Conservation (phyloP, 768 basidiomycete species). For the Suillus americanus region DNA sequence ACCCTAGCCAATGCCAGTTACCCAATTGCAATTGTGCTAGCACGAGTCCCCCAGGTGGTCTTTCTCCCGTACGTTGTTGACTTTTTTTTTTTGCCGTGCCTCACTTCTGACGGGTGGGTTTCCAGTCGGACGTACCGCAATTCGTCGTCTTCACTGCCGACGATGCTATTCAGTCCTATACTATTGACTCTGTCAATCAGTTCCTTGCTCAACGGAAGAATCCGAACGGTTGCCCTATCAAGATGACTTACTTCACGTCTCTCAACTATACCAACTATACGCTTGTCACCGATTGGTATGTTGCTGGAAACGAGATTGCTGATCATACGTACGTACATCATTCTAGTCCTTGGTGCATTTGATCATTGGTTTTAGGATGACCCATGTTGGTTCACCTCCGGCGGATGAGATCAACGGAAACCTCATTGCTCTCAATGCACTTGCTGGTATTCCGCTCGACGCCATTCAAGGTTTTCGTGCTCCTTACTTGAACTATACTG, state of each 20-base stretch:
- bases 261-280: constrained; percentile 76
- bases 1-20: constrained; percentile 60
- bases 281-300: constrained; percentile 77
- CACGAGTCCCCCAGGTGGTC: constrained; percentile 69
- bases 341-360: no score
- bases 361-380: constrained; percentile 43
- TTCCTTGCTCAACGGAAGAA: constrained; percentile 74
- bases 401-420: constrained; percentile 74
- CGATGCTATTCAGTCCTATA: constrained; percentile 77
- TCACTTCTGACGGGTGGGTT: neutral
- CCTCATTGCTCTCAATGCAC: constrained; percentile 73
- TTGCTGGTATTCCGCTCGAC: constrained; percentile 71
- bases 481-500: constrained; percentile 68
- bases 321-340: constrained; percentile 61
- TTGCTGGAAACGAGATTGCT: constrained; percentile 81
- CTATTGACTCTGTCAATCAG: constrained; percentile 69
- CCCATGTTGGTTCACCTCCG: constrained; percentile 66
- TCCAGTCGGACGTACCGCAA: constrained; percentile 57
- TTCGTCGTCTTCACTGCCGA: constrained; percentile 78
- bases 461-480: constrained; percentile 74
- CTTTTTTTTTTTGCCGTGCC: neutral
- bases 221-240: constrained; percentile 72
- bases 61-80: constrained; percentile 49
- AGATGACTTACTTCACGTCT: constrained; percentile 77
- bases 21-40: constrained; percentile 76